phyloP scores from a whole-genome alignment of 2,329 filamentous ascomycete genomes.

The Ceratocystis destructans region DNA sequence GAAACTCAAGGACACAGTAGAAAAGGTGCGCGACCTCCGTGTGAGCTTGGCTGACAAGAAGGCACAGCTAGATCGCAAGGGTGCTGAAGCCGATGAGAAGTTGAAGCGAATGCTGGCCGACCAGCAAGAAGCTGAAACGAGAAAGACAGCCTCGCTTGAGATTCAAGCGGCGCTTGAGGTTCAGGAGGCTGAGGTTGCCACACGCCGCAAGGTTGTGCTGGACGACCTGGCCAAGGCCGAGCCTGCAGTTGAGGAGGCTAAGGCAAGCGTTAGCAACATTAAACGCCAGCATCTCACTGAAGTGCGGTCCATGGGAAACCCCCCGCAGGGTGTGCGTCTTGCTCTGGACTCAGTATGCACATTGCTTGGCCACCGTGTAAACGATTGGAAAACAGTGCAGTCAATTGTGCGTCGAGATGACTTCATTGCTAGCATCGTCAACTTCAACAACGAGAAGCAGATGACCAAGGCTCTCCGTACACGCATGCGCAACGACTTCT shows the following conservation, averaged over 20 bases:
- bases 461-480: slow-evolving; percentile 74
- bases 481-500: slow-evolving; percentile 85
- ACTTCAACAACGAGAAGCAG: slow-evolving; percentile 87
- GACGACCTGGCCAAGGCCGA: slow-evolving; percentile 81
- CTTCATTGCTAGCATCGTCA: slow-evolving; percentile 95
- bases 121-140: slow-evolving; percentile 84
- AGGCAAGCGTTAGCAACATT: slow-evolving; percentile 95
- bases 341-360: slow-evolving; percentile 95
- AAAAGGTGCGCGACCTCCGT: slow-evolving; percentile 88
- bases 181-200: slow-evolving; percentile 77
- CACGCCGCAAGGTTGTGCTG: slow-evolving; percentile 70
- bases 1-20: slow-evolving; percentile 90
- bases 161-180: slow-evolving; percentile 77
- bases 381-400: slow-evolving; percentile 85
- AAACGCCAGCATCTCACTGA: slow-evolving; percentile 94
- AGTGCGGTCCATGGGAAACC: slow-evolving; percentile 92
- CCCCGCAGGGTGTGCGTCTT: slow-evolving; percentile 77
- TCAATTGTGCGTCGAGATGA: slow-evolving; percentile 81
- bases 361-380: slow-evolving; percentile 75
- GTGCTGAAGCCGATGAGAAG: slow-evolving; percentile 93
- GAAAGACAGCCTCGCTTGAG: slow-evolving; percentile 75
- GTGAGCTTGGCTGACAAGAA: slow-evolving; percentile 90
- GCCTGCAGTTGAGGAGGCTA: slow-evolving; percentile 81
- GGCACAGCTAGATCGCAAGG: slow-evolving; percentile 80
- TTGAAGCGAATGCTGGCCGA: slow-evolving; percentile 93